Evolutionary conservation across 352 stramenopile species (phyloP).

Genomic region (Globisporangium polare): DNA sequence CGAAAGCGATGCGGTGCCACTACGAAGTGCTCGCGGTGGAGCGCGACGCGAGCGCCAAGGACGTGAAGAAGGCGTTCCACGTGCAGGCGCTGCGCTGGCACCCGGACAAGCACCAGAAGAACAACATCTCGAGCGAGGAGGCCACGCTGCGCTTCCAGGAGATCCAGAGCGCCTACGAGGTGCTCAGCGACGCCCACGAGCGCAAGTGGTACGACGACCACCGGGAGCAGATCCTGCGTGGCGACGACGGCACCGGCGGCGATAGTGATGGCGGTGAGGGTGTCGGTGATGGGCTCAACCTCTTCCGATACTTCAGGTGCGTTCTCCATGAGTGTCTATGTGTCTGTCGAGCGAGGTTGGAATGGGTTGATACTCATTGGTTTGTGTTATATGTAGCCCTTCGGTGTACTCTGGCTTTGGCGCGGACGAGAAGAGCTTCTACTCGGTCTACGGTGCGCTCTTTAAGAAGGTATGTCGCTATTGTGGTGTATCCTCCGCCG

Average conservation of each 20-base stretch:
- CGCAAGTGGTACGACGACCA: slow-evolving; percentile 90
- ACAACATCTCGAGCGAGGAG: slow-evolving; percentile 65
- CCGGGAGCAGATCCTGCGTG: slow-evolving; percentile 81
- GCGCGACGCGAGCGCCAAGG: slow-evolving; percentile 42
- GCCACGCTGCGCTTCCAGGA: slow-evolving; percentile 80
- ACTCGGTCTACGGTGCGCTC: slow-evolving; percentile 63
- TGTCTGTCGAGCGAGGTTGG: background rate
- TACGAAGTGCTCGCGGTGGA: slow-evolving; percentile 77
- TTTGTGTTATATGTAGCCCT: slow-evolving; percentile 19
- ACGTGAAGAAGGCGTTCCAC: slow-evolving; percentile 81
- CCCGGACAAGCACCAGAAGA: slow-evolving; percentile 82
- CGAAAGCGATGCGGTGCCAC: slow-evolving; percentile 63
- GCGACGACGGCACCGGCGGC: slow-evolving; percentile 37
- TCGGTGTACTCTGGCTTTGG: slow-evolving; percentile 79
- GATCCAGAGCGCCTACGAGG: slow-evolving; percentile 85
- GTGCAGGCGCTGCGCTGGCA: slow-evolving; percentile 76
- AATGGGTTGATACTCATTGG: slow-evolving; percentile 10
- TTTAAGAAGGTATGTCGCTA: slow-evolving; percentile 51
- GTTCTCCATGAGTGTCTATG: slow-evolving; percentile 6
- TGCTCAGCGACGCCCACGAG: slow-evolving; percentile 81
- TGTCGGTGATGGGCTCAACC: slow-evolving; percentile 48
- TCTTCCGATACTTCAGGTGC: slow-evolving; percentile 80
- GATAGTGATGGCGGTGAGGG: slow-evolving; percentile 22
- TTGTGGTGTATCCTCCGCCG: background rate
- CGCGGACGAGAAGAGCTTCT: slow-evolving; percentile 71